Evolutionary conservation across 306 rosid genomes (phyloP).

Genomic region (Trifolium repens): DNA sequence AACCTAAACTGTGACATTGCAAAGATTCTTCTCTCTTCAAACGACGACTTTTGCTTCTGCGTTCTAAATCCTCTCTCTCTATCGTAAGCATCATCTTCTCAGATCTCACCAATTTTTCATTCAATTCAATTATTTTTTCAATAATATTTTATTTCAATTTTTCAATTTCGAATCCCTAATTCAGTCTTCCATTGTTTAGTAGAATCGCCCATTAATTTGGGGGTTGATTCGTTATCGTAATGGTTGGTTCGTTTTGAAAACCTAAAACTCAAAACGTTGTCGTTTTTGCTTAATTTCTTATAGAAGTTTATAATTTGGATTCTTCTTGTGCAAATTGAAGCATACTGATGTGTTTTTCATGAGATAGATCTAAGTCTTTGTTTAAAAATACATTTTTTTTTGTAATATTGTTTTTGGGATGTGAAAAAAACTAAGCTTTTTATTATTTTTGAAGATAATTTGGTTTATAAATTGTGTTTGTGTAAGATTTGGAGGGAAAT

Average conservation of each 20-base stretch:
- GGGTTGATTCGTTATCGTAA: neutral
- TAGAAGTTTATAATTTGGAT: neutral
- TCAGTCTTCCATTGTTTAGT: too few species aligned
- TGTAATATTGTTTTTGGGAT: neutral
- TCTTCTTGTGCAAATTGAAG: neutral
- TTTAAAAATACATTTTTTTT: neutral
- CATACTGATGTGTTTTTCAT: neutral
- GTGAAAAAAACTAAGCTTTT: neutral
- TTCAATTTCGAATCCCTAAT: neutral
- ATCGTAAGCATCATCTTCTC: neutral
- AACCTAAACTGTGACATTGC: neutral
- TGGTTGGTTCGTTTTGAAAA: neutral
- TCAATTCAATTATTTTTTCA: neutral
- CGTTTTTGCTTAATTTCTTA: neutral
- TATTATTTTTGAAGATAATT: neutral
- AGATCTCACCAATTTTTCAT: constrained; percentile 4
- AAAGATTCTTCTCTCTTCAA: neutral
- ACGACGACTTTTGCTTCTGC: constrained; percentile 3
- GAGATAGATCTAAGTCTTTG: neutral
- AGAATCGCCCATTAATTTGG: neutral
- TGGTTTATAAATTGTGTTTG: neutral
- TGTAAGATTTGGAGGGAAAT: neutral
- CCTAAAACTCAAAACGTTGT: neutral
- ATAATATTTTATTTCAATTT: neutral
- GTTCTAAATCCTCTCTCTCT: neutral